Evolutionary conservation across 2,329 filamentous ascomycete genomes (phyloP), one percentile per base, ranked within the genome.

Genomic region (Colletotrichum sp.): DNA sequence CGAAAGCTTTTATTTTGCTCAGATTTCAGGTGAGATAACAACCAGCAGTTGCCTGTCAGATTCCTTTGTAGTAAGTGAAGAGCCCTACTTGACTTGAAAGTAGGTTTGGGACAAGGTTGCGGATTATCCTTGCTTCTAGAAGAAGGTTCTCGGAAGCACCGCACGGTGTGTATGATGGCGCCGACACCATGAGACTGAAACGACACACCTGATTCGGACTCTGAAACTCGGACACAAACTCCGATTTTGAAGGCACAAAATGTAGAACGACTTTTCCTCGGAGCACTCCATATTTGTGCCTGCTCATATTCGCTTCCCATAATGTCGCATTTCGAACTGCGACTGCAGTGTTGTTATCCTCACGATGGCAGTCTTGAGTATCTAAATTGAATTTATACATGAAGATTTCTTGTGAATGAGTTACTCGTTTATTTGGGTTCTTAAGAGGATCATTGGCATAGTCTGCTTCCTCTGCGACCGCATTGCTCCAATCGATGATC

Each of bases 381-480:
- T 6, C n/a, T 4, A 2, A 49, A 13, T 13, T 7, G 10, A 13
- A 1, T 8, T 21, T 0, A 0, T 49, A 6, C 10, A 21, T 13
- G 10, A 8, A 0, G n/a, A 3, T 21, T 3, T 49, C n/a, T 49
- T 21, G 0, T 13, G n/a, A 8, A 21, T 2, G 10, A 13, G 10
- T 21, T 21, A 21, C 44, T 49, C 10, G 3, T 49, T 4, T 6
- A 7, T 3, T 3, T n/a, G n/a, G 44, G 18, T 13, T 21, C 18
- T 21, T 2, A 4, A 13, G 6, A 21, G 44, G 0, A 21, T 13
- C 5, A 49, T 2, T 12, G 2, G 39, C 18, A 49, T 1, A 0
- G 39, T n/a, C 6, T 49, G 39, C 12, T 52, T 21, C n/a, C 44
- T 13, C n/a, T 52, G 4, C n/a, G 12, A 13, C 10, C 6, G 44